These are phyloP conservation scores for Cutaneotrichosporon sp. DNA, from an alignment of 1,284 basidiomycete species.

Conservation along the genomic window DNA sequence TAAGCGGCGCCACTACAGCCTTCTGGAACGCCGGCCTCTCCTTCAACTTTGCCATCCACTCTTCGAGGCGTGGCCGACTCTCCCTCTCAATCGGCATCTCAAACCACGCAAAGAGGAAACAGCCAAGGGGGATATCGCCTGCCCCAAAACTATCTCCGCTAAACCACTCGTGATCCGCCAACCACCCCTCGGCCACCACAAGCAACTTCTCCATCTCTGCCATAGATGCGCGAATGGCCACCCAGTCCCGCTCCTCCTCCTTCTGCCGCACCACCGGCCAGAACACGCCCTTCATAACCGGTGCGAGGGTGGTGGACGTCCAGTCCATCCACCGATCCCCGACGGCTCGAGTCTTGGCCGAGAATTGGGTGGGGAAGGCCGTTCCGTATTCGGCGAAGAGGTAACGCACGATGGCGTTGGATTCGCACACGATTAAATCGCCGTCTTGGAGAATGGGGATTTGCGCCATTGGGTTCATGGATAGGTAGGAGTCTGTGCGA, in stretches of 20 bases:
- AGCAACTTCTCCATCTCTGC: background rate
- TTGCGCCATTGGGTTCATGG: constrained; percentile 18
- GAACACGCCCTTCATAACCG: constrained; percentile 7
- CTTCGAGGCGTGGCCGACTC: constrained; percentile 4
- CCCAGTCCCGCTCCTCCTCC: constrained; percentile 13
- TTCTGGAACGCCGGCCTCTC: constrained; percentile 17
- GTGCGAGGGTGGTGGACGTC: constrained; percentile 1
- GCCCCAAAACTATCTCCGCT: constrained; percentile 6
- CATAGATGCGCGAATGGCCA: constrained; percentile 5
- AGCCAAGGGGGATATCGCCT: constrained; percentile 20
- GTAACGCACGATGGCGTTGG: constrained; percentile 26
- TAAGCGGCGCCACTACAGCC: constrained; percentile 13
- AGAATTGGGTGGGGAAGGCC: background rate
- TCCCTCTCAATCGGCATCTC: constrained; percentile 17
- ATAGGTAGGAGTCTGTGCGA: constrained; percentile 16
- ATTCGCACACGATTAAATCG: constrained; percentile 19
- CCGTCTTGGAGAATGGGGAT: constrained; percentile 22
- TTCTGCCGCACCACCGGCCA: constrained; percentile 16
- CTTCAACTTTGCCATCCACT: constrained; percentile 18
- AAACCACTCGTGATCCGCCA: background rate
- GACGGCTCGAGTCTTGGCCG: background rate
- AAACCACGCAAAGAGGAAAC: constrained; percentile 16
- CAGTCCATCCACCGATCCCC: constrained; percentile 25
- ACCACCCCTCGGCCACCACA: constrained; percentile 9
- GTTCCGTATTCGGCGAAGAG: constrained; percentile 14